A percentile compares a stretch with the other conserved stretches of the same genome.
These are phyloP conservation scores for Cladosporium sp. DNA, from an alignment of 2,329 filamentous ascomycete genomes.

Conservation along the genomic window DNA sequence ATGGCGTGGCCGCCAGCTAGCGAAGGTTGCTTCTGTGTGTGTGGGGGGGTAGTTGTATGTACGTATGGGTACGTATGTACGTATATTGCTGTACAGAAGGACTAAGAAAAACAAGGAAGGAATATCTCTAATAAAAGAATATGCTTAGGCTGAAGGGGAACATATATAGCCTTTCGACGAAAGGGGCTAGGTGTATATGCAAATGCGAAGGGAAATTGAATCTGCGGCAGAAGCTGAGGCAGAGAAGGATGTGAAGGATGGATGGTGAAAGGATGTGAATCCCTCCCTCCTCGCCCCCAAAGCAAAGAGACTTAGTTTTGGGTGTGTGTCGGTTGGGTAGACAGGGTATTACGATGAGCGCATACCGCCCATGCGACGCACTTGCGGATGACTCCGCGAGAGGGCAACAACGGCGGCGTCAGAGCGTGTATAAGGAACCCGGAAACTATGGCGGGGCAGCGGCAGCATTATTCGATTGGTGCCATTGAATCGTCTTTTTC, in stretches of 20 bases:
- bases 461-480: constrained; percentile 1
- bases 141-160: too few relatives aligned
- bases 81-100: background rate
- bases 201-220: too few relatives aligned
- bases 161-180: background rate
- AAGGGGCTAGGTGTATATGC: background rate
- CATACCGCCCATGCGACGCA: constrained; percentile 3
- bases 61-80: background rate
- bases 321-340: background rate
- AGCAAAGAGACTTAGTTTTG: too few relatives aligned
- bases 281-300: too few relatives aligned
- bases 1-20: background rate
- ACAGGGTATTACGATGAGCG: constrained; percentile 9
- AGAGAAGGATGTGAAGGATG: too few relatives aligned
- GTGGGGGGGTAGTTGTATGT: background rate
- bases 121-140: background rate
- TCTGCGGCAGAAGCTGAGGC: too few relatives aligned
- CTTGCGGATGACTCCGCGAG: background rate
- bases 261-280: too few relatives aligned
- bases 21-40: background rate
- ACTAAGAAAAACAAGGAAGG: background rate
- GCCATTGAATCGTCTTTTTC: too few relatives aligned
- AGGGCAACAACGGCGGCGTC: background rate
- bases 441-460: constrained; percentile 2
- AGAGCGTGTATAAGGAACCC: background rate